Conservation (phyloP, 2,329 filamentous ascomycete species). For the Talaromyces atroroseus region DNA sequence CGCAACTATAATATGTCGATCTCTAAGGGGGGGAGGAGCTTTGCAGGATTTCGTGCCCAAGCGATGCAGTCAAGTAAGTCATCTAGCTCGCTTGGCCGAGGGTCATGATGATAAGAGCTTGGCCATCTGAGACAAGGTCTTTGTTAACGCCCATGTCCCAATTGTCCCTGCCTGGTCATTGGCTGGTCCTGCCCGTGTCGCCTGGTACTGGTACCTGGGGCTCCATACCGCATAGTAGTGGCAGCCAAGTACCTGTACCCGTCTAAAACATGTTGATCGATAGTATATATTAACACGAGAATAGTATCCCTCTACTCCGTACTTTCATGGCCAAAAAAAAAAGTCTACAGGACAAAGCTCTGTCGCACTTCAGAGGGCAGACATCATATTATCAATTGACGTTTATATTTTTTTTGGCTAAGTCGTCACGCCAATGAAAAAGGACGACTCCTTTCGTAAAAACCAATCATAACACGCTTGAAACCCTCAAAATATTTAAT, state of each 20-base stretch:
- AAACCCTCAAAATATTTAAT: slow-evolving; percentile 21
- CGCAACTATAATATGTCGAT: background rate
- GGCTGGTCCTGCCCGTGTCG: background rate
- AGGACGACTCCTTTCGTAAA: slow-evolving; percentile 16
- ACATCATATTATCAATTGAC: slow-evolving; percentile 11
- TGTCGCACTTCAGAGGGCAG: background rate
- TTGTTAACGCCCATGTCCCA: background rate
- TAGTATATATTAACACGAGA: background rate
- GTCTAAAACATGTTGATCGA: background rate
- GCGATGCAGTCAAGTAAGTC: background rate
- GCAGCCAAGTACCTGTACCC: background rate
- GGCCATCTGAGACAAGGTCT: background rate
- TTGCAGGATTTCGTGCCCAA: background rate
- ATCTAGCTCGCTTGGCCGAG: background rate
- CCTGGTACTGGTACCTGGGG: background rate
- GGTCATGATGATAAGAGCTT: background rate
- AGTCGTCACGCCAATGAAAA: slow-evolving; percentile 1
- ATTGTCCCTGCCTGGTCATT: background rate
- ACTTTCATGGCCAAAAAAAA: too few relatives aligned
- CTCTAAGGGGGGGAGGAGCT: background rate
- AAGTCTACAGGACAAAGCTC: background rate
- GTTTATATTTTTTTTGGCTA: slow-evolving; percentile 1
- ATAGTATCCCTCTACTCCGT: background rate
- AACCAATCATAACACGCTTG: slow-evolving; percentile 26
- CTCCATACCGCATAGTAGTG: background rate